phyloP scores from a whole-genome alignment of 257 asterid genomes.

The Fraxinus quadrangulata region DNA sequence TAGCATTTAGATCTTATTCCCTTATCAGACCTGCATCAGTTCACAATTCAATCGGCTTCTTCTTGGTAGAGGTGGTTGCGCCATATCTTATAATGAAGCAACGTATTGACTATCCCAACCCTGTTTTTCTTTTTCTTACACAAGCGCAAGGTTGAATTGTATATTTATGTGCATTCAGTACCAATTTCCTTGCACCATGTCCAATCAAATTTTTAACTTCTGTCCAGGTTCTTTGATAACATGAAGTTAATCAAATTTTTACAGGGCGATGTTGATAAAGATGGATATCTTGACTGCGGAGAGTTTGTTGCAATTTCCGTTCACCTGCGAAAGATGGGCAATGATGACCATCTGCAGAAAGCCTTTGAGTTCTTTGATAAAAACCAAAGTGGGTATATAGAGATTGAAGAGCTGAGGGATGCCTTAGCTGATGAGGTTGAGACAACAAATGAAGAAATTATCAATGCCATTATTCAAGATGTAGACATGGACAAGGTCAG shows the following conservation, averaged over 20 bases:
- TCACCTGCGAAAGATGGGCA: constrained; percentile 70
- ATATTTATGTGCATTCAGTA: no score
- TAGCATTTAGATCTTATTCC: no score
- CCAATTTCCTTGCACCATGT: neutral
- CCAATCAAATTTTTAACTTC: neutral
- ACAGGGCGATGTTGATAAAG: constrained; percentile 86
- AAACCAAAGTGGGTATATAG: constrained; percentile 70
- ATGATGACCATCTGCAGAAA: constrained; percentile 68
- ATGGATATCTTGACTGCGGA: constrained; percentile 72
- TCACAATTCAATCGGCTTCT: no score
- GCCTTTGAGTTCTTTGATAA: constrained; percentile 77
- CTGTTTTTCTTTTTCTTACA: no score
- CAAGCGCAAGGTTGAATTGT: no score
- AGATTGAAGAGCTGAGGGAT: constrained; percentile 76
- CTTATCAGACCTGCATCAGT: no score
- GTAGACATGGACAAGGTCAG: constrained; percentile 88
- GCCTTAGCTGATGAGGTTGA: constrained; percentile 70
- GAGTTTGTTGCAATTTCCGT: constrained; percentile 90
- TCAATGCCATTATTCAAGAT: constrained; percentile 77
- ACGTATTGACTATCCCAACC: no score
- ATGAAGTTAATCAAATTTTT: neutral
- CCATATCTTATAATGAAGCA: no score
- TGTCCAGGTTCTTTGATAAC: neutral
- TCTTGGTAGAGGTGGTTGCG: no score
- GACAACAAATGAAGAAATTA: constrained; percentile 63